These are phyloP conservation scores for Parasitella parasitica DNA, from an alignment of 371 early-diverging fungal species.

Conservation along the genomic window DNA sequence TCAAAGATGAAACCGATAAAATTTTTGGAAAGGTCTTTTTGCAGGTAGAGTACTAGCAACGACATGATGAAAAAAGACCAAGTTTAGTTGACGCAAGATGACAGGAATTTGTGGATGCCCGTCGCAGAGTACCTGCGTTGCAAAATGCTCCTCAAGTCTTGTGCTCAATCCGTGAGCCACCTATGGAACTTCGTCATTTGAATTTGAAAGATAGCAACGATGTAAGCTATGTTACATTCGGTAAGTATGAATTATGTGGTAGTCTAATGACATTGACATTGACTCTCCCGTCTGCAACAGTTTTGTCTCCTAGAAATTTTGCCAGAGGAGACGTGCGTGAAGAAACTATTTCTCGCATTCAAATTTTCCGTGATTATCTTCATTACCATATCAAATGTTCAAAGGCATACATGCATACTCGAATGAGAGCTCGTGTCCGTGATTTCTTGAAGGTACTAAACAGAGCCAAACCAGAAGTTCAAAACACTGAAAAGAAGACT, in stretches of 20 bases:
- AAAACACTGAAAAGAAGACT: slow-evolving; percentile 84
- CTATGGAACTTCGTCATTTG: slow-evolving; percentile 88
- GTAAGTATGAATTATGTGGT: slow-evolving; percentile 54
- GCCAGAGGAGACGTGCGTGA: slow-evolving; percentile 70
- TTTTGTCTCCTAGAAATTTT: slow-evolving; percentile 94
- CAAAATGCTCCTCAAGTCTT: slow-evolving; percentile 96
- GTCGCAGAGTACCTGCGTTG: slow-evolving; percentile 84
- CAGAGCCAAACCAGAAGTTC: slow-evolving; percentile 92
- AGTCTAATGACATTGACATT: not conserved
- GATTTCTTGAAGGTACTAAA: slow-evolving; percentile 97
- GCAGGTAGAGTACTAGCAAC: slow-evolving; percentile 62
- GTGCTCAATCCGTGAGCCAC: slow-evolving; percentile 91
- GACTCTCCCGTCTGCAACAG: slow-evolving; percentile 57
- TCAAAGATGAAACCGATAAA: slow-evolving; percentile 96
- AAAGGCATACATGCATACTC: slow-evolving; percentile 98
- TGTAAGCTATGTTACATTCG: slow-evolving; percentile 94
- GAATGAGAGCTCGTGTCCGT: slow-evolving; percentile 94
- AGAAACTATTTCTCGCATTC: slow-evolving; percentile 90
- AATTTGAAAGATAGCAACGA: slow-evolving; percentile 67
- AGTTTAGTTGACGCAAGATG: not conserved
- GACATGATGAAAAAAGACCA: not conserved
- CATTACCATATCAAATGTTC: slow-evolving; percentile 99
- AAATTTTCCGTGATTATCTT: slow-evolving; percentile 96
- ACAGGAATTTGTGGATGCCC: slow-evolving; percentile 97
- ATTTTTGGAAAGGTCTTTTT: slow-evolving; percentile 96